Evolutionary conservation across 1,284 basidiomycete genomes (phyloP).

Genomic region (Apiotrichum mycotoxinovorans): DNA sequence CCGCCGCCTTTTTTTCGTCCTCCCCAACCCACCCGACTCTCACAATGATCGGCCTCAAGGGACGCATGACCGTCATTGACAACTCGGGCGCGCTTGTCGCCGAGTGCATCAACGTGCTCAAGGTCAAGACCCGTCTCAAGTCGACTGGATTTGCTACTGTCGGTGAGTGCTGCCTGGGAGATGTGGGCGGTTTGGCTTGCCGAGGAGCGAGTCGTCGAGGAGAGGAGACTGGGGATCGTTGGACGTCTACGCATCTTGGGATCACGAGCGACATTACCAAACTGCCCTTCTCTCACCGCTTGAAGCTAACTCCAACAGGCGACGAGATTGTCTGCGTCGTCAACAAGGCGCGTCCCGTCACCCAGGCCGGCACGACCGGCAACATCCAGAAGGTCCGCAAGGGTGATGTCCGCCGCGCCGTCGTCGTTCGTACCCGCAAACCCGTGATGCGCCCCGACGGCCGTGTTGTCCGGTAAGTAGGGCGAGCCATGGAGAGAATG

Average conservation of each 20-base stretch:
- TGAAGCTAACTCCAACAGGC: constrained; percentile 57
- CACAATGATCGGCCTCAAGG: constrained; percentile 87
- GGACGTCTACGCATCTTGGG: no score
- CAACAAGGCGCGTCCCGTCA: constrained; percentile 81
- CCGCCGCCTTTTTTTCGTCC: background rate
- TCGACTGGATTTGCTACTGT: constrained; percentile 67
- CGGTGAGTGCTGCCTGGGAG: constrained; percentile 46
- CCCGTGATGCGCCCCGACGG: constrained; percentile 42
- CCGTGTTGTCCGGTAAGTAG: constrained; percentile 41
- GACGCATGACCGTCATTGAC: constrained; percentile 80
- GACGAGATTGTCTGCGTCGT: constrained; percentile 98
- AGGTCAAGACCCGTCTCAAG: constrained; percentile 66
- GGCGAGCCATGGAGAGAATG: background rate
- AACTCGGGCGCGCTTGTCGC: constrained; percentile 96
- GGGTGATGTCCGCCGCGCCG: constrained; percentile 89
- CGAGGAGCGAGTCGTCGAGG: no score
- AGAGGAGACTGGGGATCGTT: no score
- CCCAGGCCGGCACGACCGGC: constrained; percentile 37
- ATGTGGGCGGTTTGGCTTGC: no score
- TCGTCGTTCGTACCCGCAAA: constrained; percentile 79
- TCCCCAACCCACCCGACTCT: no score
- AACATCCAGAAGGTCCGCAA: constrained; percentile 68
- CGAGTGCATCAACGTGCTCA: constrained; percentile 95
- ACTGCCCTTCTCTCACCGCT: no score
- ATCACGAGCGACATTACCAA: no score